Evolutionary conservation across 2,329 filamentous ascomycete species (phyloP), one percentile per base, ranked within the genome.

Genomic region (Botrytis fabae): DNA sequence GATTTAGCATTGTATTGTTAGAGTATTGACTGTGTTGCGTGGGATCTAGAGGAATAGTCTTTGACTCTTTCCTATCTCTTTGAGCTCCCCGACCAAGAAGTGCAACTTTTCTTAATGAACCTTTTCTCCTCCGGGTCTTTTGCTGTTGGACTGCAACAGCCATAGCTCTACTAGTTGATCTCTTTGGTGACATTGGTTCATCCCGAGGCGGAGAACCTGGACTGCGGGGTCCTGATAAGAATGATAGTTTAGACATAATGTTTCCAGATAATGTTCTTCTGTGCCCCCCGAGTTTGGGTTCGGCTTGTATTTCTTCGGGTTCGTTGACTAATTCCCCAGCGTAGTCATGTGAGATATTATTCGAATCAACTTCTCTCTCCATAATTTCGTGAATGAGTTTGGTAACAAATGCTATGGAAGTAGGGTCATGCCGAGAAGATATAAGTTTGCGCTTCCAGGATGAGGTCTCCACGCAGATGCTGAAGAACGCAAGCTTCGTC

Each of bases 31-130:
- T 57, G 14, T 77, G 68, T 59, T 76, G 74, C 80, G 78, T 73
- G 75, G 82, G 76, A 75, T 82, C 76, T 75, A 80, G 71, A 78
- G 79, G 75, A 25, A 75, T 74, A 38, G 73, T 70, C 71, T 84
- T 87, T 72, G 82, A 83, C 72, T 90, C 89, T 76, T 84, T 87
- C 79, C 83, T 86, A 77, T 89, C 89, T 74, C 88, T 86, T 81
- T 88, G 90, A 71, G 86, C 89, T 75, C 91, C 91, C 75, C 92
- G 92, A 25, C 93, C 93, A 28, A 97, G 86, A 66, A 97, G 85
- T 40, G 94, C 94, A 18, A 93, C 93, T 82, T 97, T 97, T 74
- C 95, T 89, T 81, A 98, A 85, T 18, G 95, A 97, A 6, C 94
- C 94, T 80, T 92, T 93, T 74, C 95, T 89, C 78, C 91, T 90